Evolutionary conservation across 2,329 filamentous ascomycete genomes (phyloP), one percentile per base, ranked within the genome.

Genomic region (Calonectria hawksworthii): DNA sequence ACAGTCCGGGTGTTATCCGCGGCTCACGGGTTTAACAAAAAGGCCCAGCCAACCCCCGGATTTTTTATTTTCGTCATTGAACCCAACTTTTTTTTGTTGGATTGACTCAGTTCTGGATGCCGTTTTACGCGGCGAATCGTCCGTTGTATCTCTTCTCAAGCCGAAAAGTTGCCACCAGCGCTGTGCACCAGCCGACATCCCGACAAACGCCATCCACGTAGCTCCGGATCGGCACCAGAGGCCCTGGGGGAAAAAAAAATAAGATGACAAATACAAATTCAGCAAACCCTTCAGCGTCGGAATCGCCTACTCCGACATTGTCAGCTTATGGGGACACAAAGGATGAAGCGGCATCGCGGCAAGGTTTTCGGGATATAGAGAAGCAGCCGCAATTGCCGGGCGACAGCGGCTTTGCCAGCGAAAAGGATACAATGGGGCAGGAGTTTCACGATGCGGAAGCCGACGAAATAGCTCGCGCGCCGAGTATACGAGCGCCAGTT

Each of bases 11-110:
- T 21, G 36, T 63, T 26, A 41, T 41, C 56, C 56, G 56, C 56
- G 56, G 56, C 56, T 63, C 56, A 16, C 56, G 56, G 56, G 13
- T 41, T 63, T 63, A 63, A 63, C 34, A 44, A 63, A 63, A 41
- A 41, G 34, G 23, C 10, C 34, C 41, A 3, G 16, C 36, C 23
- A 38, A 26, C 23, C 23, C 56, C 56, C 56, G 34, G 28, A 18
- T 26, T 26, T 63, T 18, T 11, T 18, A 21, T n/a, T 41, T 26
- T n/a, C n/a, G 36, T 28, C 56, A 18, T 63, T 14, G 11, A 63
- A 41, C 23, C 56, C 56, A 26, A 41, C 10, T 28, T 41, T 21
- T 41, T 23, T 21, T 41, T 23, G 34, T 28, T 44, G 34, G 21
- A 23, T 28, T 63, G 23, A 30, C n/a, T 21, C 36, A 26, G 10